Conservation (phyloP, 352 stramenopile species). For the Thalassiosira delicatula region DNA sequence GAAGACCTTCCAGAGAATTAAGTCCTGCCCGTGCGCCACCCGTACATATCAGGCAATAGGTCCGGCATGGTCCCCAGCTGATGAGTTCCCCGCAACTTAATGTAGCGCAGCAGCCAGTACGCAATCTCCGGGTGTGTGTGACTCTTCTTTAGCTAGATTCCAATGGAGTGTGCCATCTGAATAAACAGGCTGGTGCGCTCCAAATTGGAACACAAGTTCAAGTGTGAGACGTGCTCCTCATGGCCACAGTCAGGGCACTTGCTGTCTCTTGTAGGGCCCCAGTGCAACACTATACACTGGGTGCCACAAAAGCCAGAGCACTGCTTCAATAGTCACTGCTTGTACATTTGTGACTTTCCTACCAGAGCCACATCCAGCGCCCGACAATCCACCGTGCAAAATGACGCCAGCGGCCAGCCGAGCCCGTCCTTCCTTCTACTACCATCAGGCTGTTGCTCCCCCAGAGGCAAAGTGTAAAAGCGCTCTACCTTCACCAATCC, state of each 20-base stretch:
- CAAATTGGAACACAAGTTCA: background rate
- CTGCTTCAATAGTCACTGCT: constrained; percentile 5
- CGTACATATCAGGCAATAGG: background rate
- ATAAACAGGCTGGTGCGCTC: background rate
- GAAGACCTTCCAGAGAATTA: no score
- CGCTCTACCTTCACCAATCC: background rate
- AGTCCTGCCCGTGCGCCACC: no score
- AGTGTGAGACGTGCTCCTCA: background rate
- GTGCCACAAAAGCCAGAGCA: constrained; percentile 4
- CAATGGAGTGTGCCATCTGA: background rate
- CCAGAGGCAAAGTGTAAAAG: background rate
- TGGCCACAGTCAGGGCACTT: background rate
- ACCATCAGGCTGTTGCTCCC: background rate
- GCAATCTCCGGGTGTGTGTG: constrained; percentile 2
- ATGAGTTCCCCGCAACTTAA: background rate
- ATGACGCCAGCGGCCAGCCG: background rate
- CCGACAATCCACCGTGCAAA: constrained; percentile 4
- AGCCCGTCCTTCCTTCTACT: background rate
- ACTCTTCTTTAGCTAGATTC: background rate
- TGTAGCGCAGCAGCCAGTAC: constrained; percentile 11
- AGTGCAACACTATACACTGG: background rate
- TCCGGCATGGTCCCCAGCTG: background rate
- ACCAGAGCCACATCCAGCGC: background rate
- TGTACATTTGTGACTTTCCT: background rate
- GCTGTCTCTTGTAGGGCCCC: background rate